These are phyloP conservation scores for Lactarius indigo DNA, from an alignment of 768 basidiomycete genomes.

Conservation along the genomic window DNA sequence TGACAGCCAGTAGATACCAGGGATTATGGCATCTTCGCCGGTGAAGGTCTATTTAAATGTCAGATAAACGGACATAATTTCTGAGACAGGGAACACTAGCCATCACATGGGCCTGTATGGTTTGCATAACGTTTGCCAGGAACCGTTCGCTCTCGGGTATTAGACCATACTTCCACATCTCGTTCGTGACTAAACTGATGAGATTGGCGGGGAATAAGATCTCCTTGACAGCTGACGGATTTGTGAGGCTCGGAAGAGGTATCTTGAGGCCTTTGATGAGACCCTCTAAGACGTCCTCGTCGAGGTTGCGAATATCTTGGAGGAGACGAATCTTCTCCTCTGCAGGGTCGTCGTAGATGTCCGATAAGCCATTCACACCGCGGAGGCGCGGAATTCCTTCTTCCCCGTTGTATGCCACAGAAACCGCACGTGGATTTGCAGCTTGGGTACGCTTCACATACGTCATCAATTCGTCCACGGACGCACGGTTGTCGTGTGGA, in stretches of 20 bases:
- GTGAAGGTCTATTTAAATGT: conserved; percentile 63
- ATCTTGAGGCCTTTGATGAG: conserved; percentile 91
- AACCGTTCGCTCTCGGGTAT: conserved; percentile 97
- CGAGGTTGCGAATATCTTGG: conserved; percentile 84
- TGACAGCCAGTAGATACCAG: conserved; percentile 99
- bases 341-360: conserved; percentile 83
- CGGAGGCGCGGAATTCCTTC: conserved; percentile 67
- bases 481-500: conserved; percentile 62
- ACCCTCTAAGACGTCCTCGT: conserved; percentile 90
- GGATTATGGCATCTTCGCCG: conserved; percentile 92
- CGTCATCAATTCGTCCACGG: conserved; percentile 74
- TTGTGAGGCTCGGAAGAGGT: conserved; percentile 83
- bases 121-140: conserved; percentile 98
- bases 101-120: conserved; percentile 96
- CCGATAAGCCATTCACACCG: conserved; percentile 57
- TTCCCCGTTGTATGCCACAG: conserved; percentile 83
- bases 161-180: conserved; percentile 99
- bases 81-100: conserved; percentile 45
- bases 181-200: conserved; percentile 96
- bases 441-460: conserved; percentile 69
- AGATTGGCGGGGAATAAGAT: conserved; percentile 98
- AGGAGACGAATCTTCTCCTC: conserved; percentile 95
- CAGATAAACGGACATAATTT: conserved; percentile 17
- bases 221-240: conserved; percentile 93
- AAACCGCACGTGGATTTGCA: conserved; percentile 77